Base-by-base conservation (phyloP, 768 basidiomycete genomes). In the Sarcodon aspratus region DNA sequence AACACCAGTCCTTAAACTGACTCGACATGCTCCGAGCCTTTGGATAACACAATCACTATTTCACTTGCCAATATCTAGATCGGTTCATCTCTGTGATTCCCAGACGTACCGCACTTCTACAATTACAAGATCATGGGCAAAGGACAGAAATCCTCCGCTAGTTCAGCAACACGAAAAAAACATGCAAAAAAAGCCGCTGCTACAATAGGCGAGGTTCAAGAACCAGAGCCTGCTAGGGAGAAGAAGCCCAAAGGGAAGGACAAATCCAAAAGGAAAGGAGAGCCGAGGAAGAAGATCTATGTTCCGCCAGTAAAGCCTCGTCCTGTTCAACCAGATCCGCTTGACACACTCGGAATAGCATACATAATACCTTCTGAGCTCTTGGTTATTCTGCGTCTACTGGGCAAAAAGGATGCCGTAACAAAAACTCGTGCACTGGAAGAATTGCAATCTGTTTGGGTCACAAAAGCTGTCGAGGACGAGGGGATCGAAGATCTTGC, bases 141-240 rank as follows among this genome's bases (percentile, higher is more conserved):
- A 54, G 57, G 64, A 9, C 59, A 62, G 13, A 90, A 87, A 60
- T 86, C 85, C 3, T 94, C 90, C 4, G 91, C 92, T 18, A 73
- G 81, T 0, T 80, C 88, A 1, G 89, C 69, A 5, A 97, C 94
- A 8, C 79, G 93, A 51, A 96, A 95, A 72, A 98, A 96, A 65
- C 89, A 95, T 61, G 86, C 86, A 12, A 79, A 84, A 52, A 93
- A 86, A 60, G 74, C 79, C 1, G 70, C 70, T 12, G 69, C 38
- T 21, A 67, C 68, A 6, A 67, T 44, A 18, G 65, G 56, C n/a
- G 57, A 58, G 15, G 52, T 49, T n/a, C 48, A 53, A n/a, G 60
- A 59, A 33, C 64, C 42, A 47, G 58, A 50, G 15, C 56, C 17
- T 44, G 50, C 63, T 12, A 61, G 59, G 51, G 52, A 61, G 47